Evolutionary conservation across 2,329 filamentous ascomycete genomes (phyloP).

Genomic region (Colletotrichum sp.): DNA sequence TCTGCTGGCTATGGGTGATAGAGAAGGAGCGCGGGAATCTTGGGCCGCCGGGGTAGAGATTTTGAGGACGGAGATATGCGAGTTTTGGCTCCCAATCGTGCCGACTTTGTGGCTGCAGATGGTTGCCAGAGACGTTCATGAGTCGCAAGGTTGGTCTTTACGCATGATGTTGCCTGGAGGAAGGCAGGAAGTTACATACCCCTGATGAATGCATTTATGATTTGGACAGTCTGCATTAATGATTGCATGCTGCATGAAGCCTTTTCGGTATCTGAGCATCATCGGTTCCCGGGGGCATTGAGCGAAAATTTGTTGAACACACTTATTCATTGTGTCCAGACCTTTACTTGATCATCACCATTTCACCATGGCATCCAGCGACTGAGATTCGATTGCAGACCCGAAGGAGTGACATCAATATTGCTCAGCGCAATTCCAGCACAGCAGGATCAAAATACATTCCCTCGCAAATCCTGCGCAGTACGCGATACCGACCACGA

Average conservation of each 20-base stretch:
- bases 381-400: not conserved
- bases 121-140: conserved; percentile 29
- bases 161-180: conserved; percentile 35
- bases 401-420: not conserved
- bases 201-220: not conserved
- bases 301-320: rapidly evolving
- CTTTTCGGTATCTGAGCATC: not conserved
- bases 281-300: rapidly evolving
- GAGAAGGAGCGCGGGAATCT: not conserved
- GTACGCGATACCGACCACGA: rapidly evolving
- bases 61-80: conserved; percentile 28
- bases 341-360: not conserved
- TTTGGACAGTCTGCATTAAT: not conserved
- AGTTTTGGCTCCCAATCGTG: conserved; percentile 34
- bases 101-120: conserved; percentile 32
- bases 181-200: conserved; percentile 23
- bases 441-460: rapidly evolving
- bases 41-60: conserved; percentile 27
- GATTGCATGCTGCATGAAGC: not conserved
- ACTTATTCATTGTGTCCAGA: not conserved
- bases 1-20: conserved; percentile 25
- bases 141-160: conserved; percentile 33
- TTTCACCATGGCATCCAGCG: rapidly evolving
- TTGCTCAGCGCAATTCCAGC: not conserved
- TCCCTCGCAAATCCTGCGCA: not conserved